phyloP scores from a whole-genome alignment of 73 alveolate species.

The Tetrahymena malaccensis region DNA sequence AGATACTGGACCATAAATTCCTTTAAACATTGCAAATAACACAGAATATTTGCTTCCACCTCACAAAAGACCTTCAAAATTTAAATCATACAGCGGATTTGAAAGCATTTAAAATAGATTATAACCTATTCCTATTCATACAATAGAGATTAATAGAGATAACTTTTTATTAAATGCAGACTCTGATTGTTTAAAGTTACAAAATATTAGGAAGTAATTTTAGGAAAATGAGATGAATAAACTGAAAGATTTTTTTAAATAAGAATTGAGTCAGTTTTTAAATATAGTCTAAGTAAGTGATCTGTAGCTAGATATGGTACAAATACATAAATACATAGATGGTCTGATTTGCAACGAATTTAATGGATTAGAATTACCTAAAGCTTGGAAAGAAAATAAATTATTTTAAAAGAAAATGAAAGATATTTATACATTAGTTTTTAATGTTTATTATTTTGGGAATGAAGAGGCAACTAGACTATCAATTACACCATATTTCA shows the following conservation, averaged over 20 bases:
- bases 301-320: neutral
- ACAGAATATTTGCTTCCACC: neutral
- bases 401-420: neutral
- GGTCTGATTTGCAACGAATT: neutral
- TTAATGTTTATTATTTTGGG: neutral
- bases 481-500: neutral
- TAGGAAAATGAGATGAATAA: neutral
- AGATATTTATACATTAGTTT: neutral
- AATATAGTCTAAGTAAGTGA: neutral
- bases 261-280: neutral
- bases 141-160: neutral
- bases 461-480: neutral
- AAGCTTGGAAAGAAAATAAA: neutral
- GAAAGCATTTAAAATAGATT: neutral
- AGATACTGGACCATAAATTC: neutral
- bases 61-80: neutral
- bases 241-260: neutral
- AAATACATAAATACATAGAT: neutral
- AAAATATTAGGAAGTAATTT: neutral
- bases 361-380: neutral
- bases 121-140: neutral
- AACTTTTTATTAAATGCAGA: neutral
- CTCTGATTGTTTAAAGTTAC: neutral
- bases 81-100: neutral
- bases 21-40: neutral